Percentiles rank a stretch among this genome's conserved stretches.
These are phyloP conservation scores for Closterium sp. DNA, from an alignment of 139 green algal genomes.

Conservation along the genomic window DNA sequence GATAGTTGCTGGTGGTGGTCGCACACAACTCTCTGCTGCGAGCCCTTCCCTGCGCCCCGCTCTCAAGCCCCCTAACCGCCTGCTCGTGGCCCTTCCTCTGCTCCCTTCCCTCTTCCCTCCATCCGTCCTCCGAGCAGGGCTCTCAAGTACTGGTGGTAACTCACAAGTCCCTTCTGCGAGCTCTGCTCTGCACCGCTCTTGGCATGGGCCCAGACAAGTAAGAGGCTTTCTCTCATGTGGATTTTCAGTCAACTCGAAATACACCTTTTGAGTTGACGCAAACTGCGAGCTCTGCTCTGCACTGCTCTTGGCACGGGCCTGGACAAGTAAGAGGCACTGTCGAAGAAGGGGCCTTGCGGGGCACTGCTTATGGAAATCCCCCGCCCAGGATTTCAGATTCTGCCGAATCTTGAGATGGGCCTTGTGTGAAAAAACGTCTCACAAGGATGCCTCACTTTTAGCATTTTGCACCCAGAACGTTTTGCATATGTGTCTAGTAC, in stretches of 20 bases:
- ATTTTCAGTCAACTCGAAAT: not conserved
- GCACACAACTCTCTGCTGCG: constrained; percentile 73
- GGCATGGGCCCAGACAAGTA: constrained; percentile 46
- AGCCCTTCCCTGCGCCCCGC: constrained; percentile 44
- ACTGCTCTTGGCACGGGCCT: constrained; percentile 52
- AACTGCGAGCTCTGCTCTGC: constrained; percentile 67
- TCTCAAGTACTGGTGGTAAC: constrained; percentile 63
- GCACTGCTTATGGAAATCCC: too few species aligned
- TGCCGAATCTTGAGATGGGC: too few species aligned
- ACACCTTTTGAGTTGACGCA: too few species aligned
- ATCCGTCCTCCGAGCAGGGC: not conserved
- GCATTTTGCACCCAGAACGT: not conserved
- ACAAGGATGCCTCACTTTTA: not conserved
- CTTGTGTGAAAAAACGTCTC: too few species aligned
- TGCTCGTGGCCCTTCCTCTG: not conserved
- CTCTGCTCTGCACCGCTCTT: constrained; percentile 65
- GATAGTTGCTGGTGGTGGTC: constrained; percentile 63
- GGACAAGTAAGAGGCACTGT: constrained; percentile 11
- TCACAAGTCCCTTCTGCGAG: constrained; percentile 70
- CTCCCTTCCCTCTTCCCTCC: not conserved
- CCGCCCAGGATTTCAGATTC: too few species aligned
- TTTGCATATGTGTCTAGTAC: not conserved
- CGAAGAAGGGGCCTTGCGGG: too few species aligned
- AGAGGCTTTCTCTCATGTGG: not conserved
- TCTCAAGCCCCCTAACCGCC: too few species aligned